Base-by-base conservation (phyloP, 495 filamentous ascomycete genomes). In the Lentithecium fluviatile region DNA sequence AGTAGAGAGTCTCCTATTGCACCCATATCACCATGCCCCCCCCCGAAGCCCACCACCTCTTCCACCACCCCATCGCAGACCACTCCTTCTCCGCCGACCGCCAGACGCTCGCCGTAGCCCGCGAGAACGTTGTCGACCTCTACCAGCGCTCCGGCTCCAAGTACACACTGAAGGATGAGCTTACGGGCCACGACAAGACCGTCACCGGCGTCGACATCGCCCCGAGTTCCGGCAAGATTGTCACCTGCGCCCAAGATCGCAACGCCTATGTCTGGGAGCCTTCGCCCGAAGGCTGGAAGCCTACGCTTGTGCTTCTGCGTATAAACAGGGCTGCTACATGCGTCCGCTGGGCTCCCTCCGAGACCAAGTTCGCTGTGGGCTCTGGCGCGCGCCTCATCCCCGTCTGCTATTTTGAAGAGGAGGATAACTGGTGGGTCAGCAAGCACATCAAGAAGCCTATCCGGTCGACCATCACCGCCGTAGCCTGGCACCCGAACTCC, bases 1-100 rank as follows among this genome's bases (percentile, higher is more conserved):
- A 96, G 94, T 98, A 86, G 94, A 98, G 95, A 96, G 92, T 83
- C 93, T 98, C 94, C 94, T 97, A 93, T 89, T 89, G 74, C 70
- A 75, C 26, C 40, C 13, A 37, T 25, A 6, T n/a, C 26, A 62
- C 23, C 46, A 97, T 97, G 93, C 80, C 88, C 45, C 67, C 85
- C 58, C 89, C 93, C 57, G 90, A 97, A 77, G 88, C 93, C 50
- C 90, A 98, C 75, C 94, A 97, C 70, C 89, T 98, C 54, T 97
- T 97, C 77, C 91, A 98, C 75, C 84, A 88, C 61, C 90, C 93
- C 64, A 96, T 98, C 69, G 88, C 92, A 40, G 94, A 98, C 77
- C 94, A 98, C 76, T 96, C 94, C 21, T 98, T 97, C 82, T 96
- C 90, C 53, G 85, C 90, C 38, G 94, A 98, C 75, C 87, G 85